Percentiles rank a stretch among this genome's conserved stretches.
Evolutionary conservation across 2,329 filamentous ascomycete genomes (phyloP).

Genomic region (Claviceps cyperi): DNA sequence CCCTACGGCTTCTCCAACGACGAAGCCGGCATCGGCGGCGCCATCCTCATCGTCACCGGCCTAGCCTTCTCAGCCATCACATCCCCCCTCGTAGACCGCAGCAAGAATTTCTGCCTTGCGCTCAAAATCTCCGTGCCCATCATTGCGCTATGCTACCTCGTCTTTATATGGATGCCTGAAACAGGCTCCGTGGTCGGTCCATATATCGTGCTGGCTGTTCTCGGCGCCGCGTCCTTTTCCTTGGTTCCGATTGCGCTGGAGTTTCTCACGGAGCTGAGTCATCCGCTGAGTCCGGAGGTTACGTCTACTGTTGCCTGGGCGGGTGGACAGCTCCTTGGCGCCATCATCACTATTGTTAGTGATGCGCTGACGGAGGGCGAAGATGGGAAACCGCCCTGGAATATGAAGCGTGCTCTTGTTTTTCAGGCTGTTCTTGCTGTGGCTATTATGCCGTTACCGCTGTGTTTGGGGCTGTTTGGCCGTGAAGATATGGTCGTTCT

Average conservation of each 20-base stretch:
- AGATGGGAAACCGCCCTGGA: slow-evolving; percentile 42
- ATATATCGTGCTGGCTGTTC: slow-evolving; percentile 58
- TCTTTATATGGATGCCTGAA: slow-evolving; percentile 62
- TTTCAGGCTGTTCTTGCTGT: slow-evolving; percentile 64
- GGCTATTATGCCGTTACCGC: slow-evolving; percentile 48
- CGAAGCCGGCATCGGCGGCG: slow-evolving; percentile 79
- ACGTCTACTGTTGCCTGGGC: slow-evolving; percentile 75
- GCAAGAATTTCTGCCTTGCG: slow-evolving; percentile 60
- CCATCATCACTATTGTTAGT: slow-evolving; percentile 69
- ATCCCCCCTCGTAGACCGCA: slow-evolving; percentile 72
- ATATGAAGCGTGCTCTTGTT: slow-evolving; percentile 63
- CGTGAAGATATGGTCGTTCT: slow-evolving; percentile 34
- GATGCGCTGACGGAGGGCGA: slow-evolving; percentile 51
- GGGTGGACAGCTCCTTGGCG: slow-evolving; percentile 74
- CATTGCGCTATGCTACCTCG: slow-evolving; percentile 57
- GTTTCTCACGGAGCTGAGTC: slow-evolving; percentile 72
- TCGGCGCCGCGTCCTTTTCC: slow-evolving; percentile 69
- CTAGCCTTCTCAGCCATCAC: slow-evolving; percentile 62
- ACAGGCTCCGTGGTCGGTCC: slow-evolving; percentile 49
- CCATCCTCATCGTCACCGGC: slow-evolving; percentile 77
- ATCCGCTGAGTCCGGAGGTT: slow-evolving; percentile 76
- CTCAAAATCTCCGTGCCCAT: slow-evolving; percentile 65
- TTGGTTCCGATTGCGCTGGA: slow-evolving; percentile 78
- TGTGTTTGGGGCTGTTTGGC: slow-evolving; percentile 59
- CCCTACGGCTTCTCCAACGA: slow-evolving; percentile 77